phyloP scores from a whole-genome alignment of 2,329 filamentous ascomycete species.

The Fusarium bulbicola region DNA sequence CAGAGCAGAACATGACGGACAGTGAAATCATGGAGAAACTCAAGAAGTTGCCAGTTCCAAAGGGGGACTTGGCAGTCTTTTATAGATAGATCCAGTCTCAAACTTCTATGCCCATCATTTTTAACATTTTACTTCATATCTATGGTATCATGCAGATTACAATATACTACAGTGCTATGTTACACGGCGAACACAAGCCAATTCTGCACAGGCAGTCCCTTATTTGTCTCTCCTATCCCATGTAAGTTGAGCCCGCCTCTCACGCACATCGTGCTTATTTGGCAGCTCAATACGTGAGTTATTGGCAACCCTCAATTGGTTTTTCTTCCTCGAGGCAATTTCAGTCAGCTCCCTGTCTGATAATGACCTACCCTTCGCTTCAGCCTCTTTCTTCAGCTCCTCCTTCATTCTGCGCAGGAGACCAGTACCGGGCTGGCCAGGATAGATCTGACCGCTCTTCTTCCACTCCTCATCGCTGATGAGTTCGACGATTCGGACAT shows the following conservation, averaged over 20 bases:
- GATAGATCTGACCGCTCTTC: slow-evolving; percentile 59
- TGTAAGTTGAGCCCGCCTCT: slow-evolving; percentile 41
- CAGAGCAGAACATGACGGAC: slow-evolving; percentile 76
- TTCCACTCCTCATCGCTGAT: slow-evolving; percentile 65
- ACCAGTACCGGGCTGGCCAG: slow-evolving; percentile 62
- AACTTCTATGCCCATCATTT: slow-evolving; percentile 11
- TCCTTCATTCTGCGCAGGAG: slow-evolving; percentile 55
- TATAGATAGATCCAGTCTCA: slow-evolving; percentile 53
- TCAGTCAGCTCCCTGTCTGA: slow-evolving; percentile 43
- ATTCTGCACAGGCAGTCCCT: neutral
- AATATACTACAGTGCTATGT: slow-evolving; percentile 42
- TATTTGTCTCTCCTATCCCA: slow-evolving; percentile 12
- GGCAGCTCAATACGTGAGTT: slow-evolving; percentile 55
- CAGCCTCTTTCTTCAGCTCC: slow-evolving; percentile 49
- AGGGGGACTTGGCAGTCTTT: slow-evolving; percentile 63
- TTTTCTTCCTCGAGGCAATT: slow-evolving; percentile 28
- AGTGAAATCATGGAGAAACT: slow-evolving; percentile 75
- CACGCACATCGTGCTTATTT: slow-evolving; percentile 46
- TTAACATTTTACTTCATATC: slow-evolving; percentile 38
- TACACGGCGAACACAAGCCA: slow-evolving; percentile 27
- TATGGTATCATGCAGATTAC: slow-evolving; percentile 44
- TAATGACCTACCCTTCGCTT: slow-evolving; percentile 42
- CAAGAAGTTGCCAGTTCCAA: slow-evolving; percentile 62
- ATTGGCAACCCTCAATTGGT: slow-evolving; percentile 48
- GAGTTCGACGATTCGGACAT: slow-evolving; percentile 68